Evolutionary conservation across 1,284 basidiomycete genomes (phyloP), one percentile per base, ranked within the genome.

Genomic region (Termitomyces sp.): DNA sequence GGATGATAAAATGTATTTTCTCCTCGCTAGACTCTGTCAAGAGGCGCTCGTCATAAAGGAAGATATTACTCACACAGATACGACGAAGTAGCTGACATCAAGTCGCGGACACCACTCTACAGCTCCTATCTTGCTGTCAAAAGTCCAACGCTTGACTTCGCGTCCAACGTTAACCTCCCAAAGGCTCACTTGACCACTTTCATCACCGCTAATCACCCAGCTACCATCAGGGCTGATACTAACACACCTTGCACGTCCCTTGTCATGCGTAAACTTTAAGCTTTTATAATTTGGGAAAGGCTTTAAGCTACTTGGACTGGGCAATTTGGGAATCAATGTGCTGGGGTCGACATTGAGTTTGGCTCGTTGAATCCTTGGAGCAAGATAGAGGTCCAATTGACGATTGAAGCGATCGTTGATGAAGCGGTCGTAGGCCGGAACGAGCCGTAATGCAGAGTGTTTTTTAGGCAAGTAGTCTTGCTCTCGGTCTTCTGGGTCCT

Each of bases 141-240:
- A 83, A 64, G 84, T 83, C 94, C 95, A 99, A 62, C 84, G 80
- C 70, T 90, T 91, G 15, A 96, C 85, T 69, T 95, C 93, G 58
- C 91, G 80, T 7, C 96, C 97, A 44, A 97, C 88, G 39, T 86
- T 87, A n/a, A 90, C 82, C 69, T 99, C 97, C 95, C 95, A 99
- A 46, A 99, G 72, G 58, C 89, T 82, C 12, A 98, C 89, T 26
- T 84, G 71, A 5, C 97, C 97, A 62, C 83, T 82, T 67, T 99
- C 97, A 59, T 95, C 93, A 12, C 95, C 97, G 53, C 92, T 96
- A 33, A 90, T 82, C 7, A 88, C 87, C 95, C 95, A 99, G 50
- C 82, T 83, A 49, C 94, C 95, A 58, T 92, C 88, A 5, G 94
- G 91, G 66, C 94, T 95, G 47, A 93, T 73, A 56, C 86, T 87